phyloP scores from a whole-genome alignment of 139 green algal species.

The Bryopsis sp. region DNA sequence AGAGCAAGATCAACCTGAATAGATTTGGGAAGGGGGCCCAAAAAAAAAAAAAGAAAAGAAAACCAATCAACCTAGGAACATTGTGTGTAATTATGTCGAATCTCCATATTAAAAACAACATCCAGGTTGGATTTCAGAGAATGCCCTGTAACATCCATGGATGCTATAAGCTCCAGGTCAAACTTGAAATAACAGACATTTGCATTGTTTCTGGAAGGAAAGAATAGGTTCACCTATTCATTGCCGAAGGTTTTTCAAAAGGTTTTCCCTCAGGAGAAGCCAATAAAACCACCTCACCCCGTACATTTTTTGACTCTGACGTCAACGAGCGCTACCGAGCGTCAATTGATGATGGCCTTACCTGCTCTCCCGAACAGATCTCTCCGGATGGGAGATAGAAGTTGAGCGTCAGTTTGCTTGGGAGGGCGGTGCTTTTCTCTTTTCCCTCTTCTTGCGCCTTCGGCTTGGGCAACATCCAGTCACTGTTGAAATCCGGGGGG shows the following conservation, averaged over 20 bases:
- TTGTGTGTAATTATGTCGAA: not conserved
- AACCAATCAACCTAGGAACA: not conserved
- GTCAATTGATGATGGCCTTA: conserved; percentile 15
- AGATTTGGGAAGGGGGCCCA: no score
- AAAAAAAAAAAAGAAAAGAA: no score
- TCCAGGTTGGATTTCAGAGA: not conserved
- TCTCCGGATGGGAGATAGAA: conserved; percentile 65
- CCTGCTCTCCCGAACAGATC: conserved; percentile 11
- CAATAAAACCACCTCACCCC: not conserved
- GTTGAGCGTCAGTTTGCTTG: conserved; percentile 72
- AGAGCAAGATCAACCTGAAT: conserved; percentile 79
- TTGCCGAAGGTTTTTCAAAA: no score
- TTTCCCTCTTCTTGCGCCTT: conserved; percentile 15
- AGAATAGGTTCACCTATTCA: no score
- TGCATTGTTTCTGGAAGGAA: no score
- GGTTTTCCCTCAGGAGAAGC: no score
- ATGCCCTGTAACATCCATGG: not conserved
- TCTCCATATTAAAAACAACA: not conserved
- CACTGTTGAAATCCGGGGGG: conserved; percentile 31
- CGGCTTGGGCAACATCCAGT: conserved; percentile 29
- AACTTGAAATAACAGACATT: not conserved
- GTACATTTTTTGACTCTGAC: not conserved
- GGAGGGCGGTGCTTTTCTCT: conserved; percentile 19
- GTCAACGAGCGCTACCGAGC: not conserved
- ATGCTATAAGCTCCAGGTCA: not conserved